phyloP scores from a whole-genome alignment of 305 asterid species.

The Caryopteris hybrid region DNA sequence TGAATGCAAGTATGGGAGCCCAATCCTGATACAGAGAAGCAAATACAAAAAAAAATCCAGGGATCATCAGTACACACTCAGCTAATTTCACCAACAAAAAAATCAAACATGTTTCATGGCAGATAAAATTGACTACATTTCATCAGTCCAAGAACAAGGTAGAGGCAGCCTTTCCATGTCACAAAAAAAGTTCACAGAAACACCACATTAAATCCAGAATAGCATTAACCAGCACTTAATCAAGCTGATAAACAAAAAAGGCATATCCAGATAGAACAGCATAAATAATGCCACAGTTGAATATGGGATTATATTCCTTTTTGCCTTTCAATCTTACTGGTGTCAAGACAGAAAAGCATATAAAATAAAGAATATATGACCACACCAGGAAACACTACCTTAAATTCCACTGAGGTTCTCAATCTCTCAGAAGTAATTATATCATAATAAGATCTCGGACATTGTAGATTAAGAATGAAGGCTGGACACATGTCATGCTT shows the following conservation, averaged over 20 bases:
- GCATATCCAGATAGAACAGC: slow-evolving; percentile 1
- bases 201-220: slow-evolving; percentile 3
- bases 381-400: slow-evolving; percentile 41
- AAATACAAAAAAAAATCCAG: slow-evolving; percentile 16
- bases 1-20: slow-evolving; percentile 59
- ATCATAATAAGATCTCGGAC: slow-evolving; percentile 81
- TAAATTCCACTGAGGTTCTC: slow-evolving; percentile 73
- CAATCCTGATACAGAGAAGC: slow-evolving; percentile 66
- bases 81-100: slow-evolving; percentile 4
- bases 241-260: not conserved
- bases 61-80: slow-evolving; percentile 13
- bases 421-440: slow-evolving; percentile 57
- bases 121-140: not conserved
- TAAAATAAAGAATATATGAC: not conserved
- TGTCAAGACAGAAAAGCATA: slow-evolving; percentile 5
- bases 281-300: not conserved
- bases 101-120: not conserved
- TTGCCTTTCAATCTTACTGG: not conserved
- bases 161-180: not conserved
- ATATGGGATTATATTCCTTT: not conserved
- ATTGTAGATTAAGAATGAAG: slow-evolving; percentile 67
- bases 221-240: slow-evolving; percentile 6
- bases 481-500: slow-evolving; percentile 53
- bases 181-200: not conserved
- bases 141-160: slow-evolving; percentile 12